Base-by-base conservation (phyloP, 345 rosid species). In the Tarenaya hassleriana region DNA sequence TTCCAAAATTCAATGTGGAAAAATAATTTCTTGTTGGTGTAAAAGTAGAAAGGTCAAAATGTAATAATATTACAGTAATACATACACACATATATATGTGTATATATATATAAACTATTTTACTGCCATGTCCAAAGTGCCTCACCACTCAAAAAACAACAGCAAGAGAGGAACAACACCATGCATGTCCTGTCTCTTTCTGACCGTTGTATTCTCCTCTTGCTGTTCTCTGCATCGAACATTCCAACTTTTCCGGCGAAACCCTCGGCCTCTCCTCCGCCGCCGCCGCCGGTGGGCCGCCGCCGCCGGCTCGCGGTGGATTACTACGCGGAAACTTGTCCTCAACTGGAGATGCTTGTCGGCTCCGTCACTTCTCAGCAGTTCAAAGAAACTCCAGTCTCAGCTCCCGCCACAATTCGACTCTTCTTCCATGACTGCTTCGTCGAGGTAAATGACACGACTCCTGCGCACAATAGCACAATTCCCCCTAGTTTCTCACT, bases 341-440 rank as follows among this genome's bases (percentile, higher is more conserved):
- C 95, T 40, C 84, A 80, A 51, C 68, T 86, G 8, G 95, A 86
- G 71, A 86, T 67, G 51, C 75, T 83, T 8, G 59, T 90, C 6
- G 86, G 73, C 27, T 78, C 88, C 4, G 66, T 90, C 42, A 84
- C 94, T 7, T 75, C 78, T 29, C 88, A 78, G 20, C 85, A 62
- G 66, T 86, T 83, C 75, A 78, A 80, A 63, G 82, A 77, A 68
- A 57, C 69, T 1, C 97, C 95, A 0, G 73, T 83, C 60, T 75
- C 97, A 0, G 88, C 76, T 8, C 84, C 97, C n/a, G 97, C 84
- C 43, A 64, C 86, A 50, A 88, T 86, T 34, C 94, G 95, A 52
- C 79, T 84, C 52, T 94, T 83, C 64, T 90, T 90, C 72, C 97
- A 90, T 34, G 96, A 86, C 58, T 90, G 97, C 83, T 90, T 86